Evolutionary conservation across 345 rosid genomes (phyloP), one percentile per base, ranked within the genome.

Genomic region (Boechera divaricarpa): DNA sequence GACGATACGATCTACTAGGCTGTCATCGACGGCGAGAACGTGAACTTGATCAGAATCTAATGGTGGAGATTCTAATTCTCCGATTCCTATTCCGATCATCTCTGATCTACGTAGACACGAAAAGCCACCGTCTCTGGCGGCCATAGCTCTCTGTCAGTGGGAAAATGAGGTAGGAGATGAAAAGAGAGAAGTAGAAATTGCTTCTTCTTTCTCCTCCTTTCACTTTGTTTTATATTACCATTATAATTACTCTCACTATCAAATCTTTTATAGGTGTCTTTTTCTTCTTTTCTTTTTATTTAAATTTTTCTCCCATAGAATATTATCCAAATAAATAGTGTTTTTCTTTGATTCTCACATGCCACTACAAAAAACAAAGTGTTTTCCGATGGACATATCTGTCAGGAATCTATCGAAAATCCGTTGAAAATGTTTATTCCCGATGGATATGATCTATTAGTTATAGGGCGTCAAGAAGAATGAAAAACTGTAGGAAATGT

Each of bases 1-100:
- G 77, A 94, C 86, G 67, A 87, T 90, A 10, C 98, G 92, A 72
- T 94, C 98, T 10, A 92, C 88, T 31, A 80, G 86, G 49, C 92
- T 94, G 39, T 94, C 98, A 77, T 94, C 98, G 4, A 94, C 98
- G 32, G 98, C 98, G 3, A 94, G 81, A 0, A 94, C 98, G 48
- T 94, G 98, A 69, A 86, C 93, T 61, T 87, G 88, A 38, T 86
- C 84, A 0, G 82, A 18, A 47, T 84, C 84, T 38, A 87, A 42
- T 8, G 83, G 80, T 1, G 87, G 72, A 49, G 83, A 69, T 33
- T 85, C 87, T 9, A 79, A 72, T 47, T 84, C 78, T 10, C 84
- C 77, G 13, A 75, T 68, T 38, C 69, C 80, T 24, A 72, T 31
- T 1, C 80, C 85, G 8, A 83, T 73, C 81, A 53, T 78, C 51